A percentile compares a stretch with the other conserved stretches of the same genome.
Conservation (phyloP, 2,329 filamentous ascomycete genomes). For the Endothia cerciana region DNA sequence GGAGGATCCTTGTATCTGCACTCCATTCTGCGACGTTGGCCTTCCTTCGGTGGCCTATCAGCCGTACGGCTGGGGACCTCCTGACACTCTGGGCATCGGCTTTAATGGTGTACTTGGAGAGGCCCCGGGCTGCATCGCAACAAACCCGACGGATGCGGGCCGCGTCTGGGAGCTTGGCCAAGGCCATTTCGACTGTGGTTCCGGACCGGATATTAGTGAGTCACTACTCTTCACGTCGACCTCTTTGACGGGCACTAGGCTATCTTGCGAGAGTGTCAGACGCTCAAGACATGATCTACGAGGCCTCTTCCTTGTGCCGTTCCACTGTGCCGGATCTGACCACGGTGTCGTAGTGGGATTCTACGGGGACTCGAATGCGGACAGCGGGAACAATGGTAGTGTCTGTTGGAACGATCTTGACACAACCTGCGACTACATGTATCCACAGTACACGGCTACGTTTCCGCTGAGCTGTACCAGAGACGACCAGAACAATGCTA, state of each 20-base stretch:
- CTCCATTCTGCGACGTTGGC: not conserved
- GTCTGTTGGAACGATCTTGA: conserved; percentile 16
- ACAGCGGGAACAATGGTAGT: conserved; percentile 16
- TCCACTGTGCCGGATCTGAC: not conserved
- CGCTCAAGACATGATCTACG: not conserved
- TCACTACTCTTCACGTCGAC: not conserved
- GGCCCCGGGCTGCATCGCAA: not conserved
- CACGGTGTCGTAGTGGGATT: conserved; percentile 12
- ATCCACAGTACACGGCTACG: conserved; percentile 12
- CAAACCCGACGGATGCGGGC: conserved; percentile 11
- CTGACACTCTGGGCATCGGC: conserved; percentile 15
- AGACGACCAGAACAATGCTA: conserved; percentile 21
- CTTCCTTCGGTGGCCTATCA: conserved; percentile 19
- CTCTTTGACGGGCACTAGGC: not conserved
- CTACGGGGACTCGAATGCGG: conserved; percentile 18
- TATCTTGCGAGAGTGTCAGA: not conserved
- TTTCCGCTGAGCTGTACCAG: conserved; percentile 16
- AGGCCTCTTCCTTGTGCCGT: not conserved
- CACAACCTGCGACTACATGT: not conserved
- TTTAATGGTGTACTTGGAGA: not conserved
- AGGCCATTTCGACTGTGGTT: conserved; percentile 21
- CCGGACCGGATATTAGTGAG: conserved; percentile 12
- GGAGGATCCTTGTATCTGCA: conserved; percentile 2
- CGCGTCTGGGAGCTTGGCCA: conserved; percentile 14
- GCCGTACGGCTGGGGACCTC: conserved; percentile 14